phyloP scores from a whole-genome alignment of 805 yeast genomes.

The Candida coquimbonensis region DNA sequence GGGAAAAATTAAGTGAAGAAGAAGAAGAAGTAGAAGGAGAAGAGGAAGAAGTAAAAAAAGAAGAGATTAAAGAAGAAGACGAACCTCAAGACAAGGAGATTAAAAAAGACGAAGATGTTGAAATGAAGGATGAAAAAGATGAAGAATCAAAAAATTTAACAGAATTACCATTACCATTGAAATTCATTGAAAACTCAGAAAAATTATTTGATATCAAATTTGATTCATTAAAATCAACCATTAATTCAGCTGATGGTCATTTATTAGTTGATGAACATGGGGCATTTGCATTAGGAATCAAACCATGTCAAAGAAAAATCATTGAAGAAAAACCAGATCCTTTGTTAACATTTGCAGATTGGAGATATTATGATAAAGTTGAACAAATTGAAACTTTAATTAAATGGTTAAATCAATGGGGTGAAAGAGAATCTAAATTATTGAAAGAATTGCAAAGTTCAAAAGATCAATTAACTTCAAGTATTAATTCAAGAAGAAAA shows the following conservation, averaged over 20 bases:
- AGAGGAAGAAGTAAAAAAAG: slow-evolving; percentile 18
- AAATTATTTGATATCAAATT: slow-evolving; percentile 19
- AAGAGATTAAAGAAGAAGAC: background rate
- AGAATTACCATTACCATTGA: slow-evolving; percentile 1
- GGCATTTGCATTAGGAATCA: slow-evolving; percentile 20
- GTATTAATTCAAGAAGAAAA: slow-evolving; percentile 53
- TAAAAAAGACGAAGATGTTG: background rate
- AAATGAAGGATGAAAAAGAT: background rate
- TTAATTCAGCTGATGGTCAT: slow-evolving; percentile 45
- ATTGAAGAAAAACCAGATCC: slow-evolving; percentile 61
- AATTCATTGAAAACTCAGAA: slow-evolving; percentile 19
- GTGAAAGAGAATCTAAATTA: slow-evolving; percentile 61
- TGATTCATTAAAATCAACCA: slow-evolving; percentile 38
- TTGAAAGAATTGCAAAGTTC: slow-evolving; percentile 51
- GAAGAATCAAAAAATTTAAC: slow-evolving; percentile 12
- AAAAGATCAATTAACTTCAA: slow-evolving; percentile 43
- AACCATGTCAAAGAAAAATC: slow-evolving; percentile 45
- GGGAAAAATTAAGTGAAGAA: slow-evolving; percentile 18
- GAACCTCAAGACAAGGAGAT: background rate
- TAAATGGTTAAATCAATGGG: slow-evolving; percentile 70
- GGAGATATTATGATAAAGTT: slow-evolving; percentile 65
- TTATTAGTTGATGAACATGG: slow-evolving; percentile 32
- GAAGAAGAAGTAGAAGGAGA: slow-evolving; percentile 12
- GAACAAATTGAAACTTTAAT: slow-evolving; percentile 51
- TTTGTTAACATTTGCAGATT: slow-evolving; percentile 43